A percentile compares a stretch with the other conserved stretches of the same genome.
phyloP scores from a whole-genome alignment of 2,329 filamentous ascomycete species.

The Trichoderma sp. region DNA sequence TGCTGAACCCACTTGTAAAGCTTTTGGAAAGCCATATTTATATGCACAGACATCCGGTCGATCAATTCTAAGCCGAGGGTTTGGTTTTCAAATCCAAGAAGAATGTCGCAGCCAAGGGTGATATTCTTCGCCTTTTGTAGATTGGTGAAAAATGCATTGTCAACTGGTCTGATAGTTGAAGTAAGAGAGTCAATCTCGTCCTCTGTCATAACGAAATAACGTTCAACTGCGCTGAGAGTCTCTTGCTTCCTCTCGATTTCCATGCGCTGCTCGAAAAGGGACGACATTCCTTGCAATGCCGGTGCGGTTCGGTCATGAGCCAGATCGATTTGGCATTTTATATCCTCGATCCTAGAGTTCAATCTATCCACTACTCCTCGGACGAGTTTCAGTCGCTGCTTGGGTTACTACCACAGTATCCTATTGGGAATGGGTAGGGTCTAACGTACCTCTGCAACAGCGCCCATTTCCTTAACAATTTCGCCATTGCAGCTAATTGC shows the following conservation, averaged over 20 bases:
- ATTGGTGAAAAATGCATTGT: slow-evolving; percentile 78
- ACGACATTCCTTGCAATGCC: slow-evolving; percentile 73
- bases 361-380: slow-evolving; percentile 74
- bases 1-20: slow-evolving; percentile 93
- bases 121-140: slow-evolving; percentile 82
- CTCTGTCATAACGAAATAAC: slow-evolving; percentile 81
- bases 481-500: slow-evolving; percentile 90
- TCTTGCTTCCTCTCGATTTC: slow-evolving; percentile 78
- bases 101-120: slow-evolving; percentile 80
- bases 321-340: slow-evolving; percentile 73
- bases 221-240: slow-evolving; percentile 72
- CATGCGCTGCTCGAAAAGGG: slow-evolving; percentile 68
- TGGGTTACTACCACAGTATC: not conserved
- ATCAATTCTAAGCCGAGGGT: slow-evolving; percentile 85
- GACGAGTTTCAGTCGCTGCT: slow-evolving; percentile 81
- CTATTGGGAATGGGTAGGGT: not conserved
- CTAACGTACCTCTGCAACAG: slow-evolving; percentile 73
- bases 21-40: slow-evolving; percentile 92
- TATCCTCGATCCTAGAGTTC: slow-evolving; percentile 75
- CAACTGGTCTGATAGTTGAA: slow-evolving; percentile 74
- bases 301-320: slow-evolving; percentile 72
- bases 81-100: slow-evolving; percentile 89
- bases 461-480: slow-evolving; percentile 83
- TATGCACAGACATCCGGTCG: slow-evolving; percentile 80
- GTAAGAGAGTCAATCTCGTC: slow-evolving; percentile 75